Evolutionary conservation across 148 eudicot species (phyloP), one percentile per base, ranked within the genome.

Genomic region (Simmondsia chinensis): DNA sequence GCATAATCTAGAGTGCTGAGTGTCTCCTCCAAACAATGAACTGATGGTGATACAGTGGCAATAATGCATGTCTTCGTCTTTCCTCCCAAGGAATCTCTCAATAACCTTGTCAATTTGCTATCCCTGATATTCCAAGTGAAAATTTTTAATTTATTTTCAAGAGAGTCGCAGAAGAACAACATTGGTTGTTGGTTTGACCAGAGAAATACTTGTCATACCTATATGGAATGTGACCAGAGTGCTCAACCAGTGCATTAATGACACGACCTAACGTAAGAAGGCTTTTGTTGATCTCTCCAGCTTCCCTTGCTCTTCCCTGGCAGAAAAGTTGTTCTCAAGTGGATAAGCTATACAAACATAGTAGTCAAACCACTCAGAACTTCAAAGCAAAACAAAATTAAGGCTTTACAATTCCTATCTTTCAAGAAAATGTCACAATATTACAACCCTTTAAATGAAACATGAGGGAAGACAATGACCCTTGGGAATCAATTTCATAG

Each of bases 21-120:
- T 41, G 96, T 69, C 71, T 93, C 99, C 72, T 93, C 99, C 74
- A 93, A 50, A 64, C 87, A 74, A 54, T 63, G 94, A 49, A 80
- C 62, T 10, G 99, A 93, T 36, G 99, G 96, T 27, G 96, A 68
- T 64, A 93, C 72, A 16, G 94, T 93, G 47, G 99, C 99, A 72
- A 93, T 82, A 31, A 93, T 86, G 67, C 99, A 93, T 17, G 99
- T 93, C 73, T 93, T 93, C 43, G 96, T 93, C 65, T 86, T 86
- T 37, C 99, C 96, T 70, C 99, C 99, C 72, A 86, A 68, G n/a
- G 99, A 93, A 69, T 93, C 96, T 65, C 99, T 79, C 63, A 93
- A 56, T 60, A 93, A 64, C 67, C 99, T 82, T 57, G 99, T 93
- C 46, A 93, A 61, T 53, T 93, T 86, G 71, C 99, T 93, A 56